These are phyloP conservation scores for Inosperma sp. DNA, from an alignment of 768 basidiomycete species.

Conservation along the genomic window DNA sequence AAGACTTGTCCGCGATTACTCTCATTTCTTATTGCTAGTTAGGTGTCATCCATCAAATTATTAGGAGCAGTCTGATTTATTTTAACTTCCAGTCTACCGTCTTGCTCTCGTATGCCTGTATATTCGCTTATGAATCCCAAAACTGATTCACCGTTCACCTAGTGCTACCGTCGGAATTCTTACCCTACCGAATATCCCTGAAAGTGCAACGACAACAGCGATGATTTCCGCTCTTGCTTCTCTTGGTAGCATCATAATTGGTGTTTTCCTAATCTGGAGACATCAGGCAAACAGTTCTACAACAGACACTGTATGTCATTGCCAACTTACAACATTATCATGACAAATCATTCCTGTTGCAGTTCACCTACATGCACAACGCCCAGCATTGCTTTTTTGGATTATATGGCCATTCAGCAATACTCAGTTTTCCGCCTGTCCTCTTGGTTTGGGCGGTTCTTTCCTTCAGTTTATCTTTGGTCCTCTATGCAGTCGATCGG, in stretches of 20 bases:
- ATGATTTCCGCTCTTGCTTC: conserved; percentile 46
- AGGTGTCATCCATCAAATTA: conserved; percentile 16
- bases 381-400: conserved; percentile 42
- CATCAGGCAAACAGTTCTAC: conserved; percentile 46
- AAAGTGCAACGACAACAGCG: conserved; percentile 33
- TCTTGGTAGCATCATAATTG: conserved; percentile 51
- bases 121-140: background rate
- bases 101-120: conserved; percentile 42
- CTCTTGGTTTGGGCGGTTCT: conserved; percentile 54
- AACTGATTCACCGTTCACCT: conserved; percentile 1
- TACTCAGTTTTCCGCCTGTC: conserved; percentile 49
- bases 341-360: conserved; percentile 1
- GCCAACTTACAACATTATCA: background rate
- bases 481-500: conserved; percentile 36
- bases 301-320: conserved; percentile 38
- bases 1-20: conserved; percentile 50
- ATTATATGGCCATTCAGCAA: conserved; percentile 45
- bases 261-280: conserved; percentile 54
- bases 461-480: conserved; percentile 42
- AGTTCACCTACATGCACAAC: conserved; percentile 55
- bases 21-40: conserved; percentile 53
- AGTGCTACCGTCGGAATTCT: conserved; percentile 51
- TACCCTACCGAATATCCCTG: conserved; percentile 39
- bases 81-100: conserved; percentile 41
- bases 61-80: background rate